phyloP scores from a whole-genome alignment of 345 rosid genomes.

The Eucalyptus lansdowneana region DNA sequence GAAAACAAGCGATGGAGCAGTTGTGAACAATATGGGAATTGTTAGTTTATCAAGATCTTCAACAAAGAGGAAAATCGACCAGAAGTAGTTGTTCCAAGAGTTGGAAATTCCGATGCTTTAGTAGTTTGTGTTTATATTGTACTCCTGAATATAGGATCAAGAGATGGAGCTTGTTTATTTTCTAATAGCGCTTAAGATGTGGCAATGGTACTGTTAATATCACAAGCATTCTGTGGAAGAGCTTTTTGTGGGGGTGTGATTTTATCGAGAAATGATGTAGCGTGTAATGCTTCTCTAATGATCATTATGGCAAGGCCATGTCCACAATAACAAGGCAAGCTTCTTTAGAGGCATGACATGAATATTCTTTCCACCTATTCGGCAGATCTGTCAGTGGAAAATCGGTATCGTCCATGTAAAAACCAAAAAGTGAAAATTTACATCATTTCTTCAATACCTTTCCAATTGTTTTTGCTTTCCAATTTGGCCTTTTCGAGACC shows the following conservation, averaged over 20 bases:
- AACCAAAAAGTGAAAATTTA: neutral
- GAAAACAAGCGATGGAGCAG: too few species aligned
- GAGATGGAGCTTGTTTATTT: neutral
- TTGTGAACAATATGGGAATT: too few species aligned
- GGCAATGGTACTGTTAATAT: neutral
- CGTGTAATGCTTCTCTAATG: constrained; percentile 2
- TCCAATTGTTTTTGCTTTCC: neutral
- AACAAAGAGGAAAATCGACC: too few species aligned
- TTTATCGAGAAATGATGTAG: neutral
- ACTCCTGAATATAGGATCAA: neutral
- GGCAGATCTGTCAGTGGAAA: neutral
- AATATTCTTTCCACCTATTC: neutral
- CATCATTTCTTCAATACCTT: neutral
- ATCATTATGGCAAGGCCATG: neutral
- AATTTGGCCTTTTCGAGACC: neutral
- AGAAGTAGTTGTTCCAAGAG: too few species aligned
- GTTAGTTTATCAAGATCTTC: too few species aligned
- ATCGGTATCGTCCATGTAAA: neutral
- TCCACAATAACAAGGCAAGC: neutral
- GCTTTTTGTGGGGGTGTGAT: neutral
- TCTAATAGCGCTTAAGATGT: neutral
- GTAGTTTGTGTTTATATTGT: neutral
- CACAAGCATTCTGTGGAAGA: neutral
- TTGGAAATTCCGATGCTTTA: neutral
- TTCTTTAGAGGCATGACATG: neutral